Evolutionary conservation across 306 rosid species (phyloP).

Genomic region (Pyrus betulifolia): DNA sequence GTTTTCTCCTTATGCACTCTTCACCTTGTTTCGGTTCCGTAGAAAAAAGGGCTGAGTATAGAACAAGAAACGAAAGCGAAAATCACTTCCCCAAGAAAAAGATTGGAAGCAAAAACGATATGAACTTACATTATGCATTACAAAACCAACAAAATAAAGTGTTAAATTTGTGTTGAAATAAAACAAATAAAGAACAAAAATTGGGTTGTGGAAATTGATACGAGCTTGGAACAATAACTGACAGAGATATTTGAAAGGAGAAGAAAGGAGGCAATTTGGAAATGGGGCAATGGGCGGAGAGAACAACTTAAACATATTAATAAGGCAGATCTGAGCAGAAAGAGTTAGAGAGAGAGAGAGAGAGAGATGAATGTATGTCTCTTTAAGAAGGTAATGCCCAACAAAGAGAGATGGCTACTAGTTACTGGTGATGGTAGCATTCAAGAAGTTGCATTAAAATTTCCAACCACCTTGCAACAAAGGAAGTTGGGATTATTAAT

Average conservation of each 20-base stretch:
- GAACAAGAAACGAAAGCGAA: neutral
- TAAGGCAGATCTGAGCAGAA: neutral
- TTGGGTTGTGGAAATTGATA: neutral
- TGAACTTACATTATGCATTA: neutral
- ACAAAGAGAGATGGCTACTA: slow-evolving; percentile 3
- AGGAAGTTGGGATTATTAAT: slow-evolving; percentile 81
- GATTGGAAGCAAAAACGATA: neutral
- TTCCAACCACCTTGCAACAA: slow-evolving; percentile 58
- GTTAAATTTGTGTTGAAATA: neutral
- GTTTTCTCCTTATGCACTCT: neutral
- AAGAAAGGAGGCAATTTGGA: neutral
- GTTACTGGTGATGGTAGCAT: slow-evolving; percentile 33
- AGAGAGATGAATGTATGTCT: neutral
- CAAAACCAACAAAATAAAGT: neutral
- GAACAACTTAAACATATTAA: neutral
- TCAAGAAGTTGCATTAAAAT: slow-evolving; percentile 72
- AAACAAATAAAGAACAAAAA: neutral
- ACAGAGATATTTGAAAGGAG: neutral
- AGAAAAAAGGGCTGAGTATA: neutral
- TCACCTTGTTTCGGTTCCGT: neutral
- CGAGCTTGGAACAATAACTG: neutral
- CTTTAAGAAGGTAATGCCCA: slow-evolving; percentile 3
- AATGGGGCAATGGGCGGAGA: neutral
- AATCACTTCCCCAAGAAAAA: neutral
- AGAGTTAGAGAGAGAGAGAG: neutral